phyloP scores from a whole-genome alignment of 108 stramenopile genomes.

The Mediolabrus comicus region DNA sequence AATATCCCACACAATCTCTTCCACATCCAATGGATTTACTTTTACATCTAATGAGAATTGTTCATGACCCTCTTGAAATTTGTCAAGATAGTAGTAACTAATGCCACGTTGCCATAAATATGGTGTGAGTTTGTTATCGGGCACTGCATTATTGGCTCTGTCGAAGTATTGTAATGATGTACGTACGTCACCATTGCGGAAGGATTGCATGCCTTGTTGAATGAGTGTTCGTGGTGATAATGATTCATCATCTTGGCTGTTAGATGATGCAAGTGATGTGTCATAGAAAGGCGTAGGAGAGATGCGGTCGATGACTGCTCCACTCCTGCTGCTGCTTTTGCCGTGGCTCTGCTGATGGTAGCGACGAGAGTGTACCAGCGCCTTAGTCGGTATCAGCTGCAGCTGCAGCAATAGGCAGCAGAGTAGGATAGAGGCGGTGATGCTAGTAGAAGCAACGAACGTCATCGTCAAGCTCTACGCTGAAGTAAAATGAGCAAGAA shows the following conservation, averaged over 20 bases:
- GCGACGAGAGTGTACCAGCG: not conserved
- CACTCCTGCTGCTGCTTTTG: too few relatives aligned
- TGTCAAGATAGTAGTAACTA: constrained; percentile 63
- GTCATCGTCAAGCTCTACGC: too few relatives aligned
- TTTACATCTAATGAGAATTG: constrained; percentile 38
- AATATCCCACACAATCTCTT: constrained; percentile 87
- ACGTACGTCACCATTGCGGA: constrained; percentile 50
- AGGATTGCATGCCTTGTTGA: constrained; percentile 55
- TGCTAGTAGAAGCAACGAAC: too few relatives aligned
- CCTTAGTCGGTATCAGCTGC: not conserved
- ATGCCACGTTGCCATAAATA: constrained; percentile 82
- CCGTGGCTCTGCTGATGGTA: not conserved
- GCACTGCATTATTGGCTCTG: constrained; percentile 26
- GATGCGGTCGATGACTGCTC: not conserved
- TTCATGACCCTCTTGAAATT: constrained; percentile 46
- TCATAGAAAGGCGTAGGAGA: not conserved
- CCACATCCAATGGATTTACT: constrained; percentile 52
- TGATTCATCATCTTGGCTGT: not conserved
- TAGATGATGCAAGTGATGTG: not conserved
- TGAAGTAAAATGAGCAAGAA: too few relatives aligned
- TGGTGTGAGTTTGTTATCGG: constrained; percentile 39
- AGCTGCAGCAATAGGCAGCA: not conserved
- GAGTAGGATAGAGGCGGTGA: not conserved
- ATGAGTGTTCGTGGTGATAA: constrained; percentile 47
- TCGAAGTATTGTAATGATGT: constrained; percentile 55